These are phyloP conservation scores for Coelastrella sp. DNA, from an alignment of 139 green algal genomes.

Conservation along the genomic window DNA sequence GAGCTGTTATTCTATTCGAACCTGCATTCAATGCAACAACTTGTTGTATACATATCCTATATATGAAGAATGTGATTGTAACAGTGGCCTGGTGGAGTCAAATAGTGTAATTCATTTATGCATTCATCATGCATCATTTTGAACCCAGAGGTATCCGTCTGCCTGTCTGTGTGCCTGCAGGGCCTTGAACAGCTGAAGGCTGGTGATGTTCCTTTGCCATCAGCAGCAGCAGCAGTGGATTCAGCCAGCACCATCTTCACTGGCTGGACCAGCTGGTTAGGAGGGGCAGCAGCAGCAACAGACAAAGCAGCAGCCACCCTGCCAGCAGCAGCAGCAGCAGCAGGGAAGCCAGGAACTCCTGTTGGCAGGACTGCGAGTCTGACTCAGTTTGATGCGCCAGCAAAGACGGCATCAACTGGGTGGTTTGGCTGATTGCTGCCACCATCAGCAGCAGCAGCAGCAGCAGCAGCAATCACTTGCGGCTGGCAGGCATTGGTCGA, in stretches of 20 bases:
- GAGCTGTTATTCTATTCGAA: no score
- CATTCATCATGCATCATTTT: neutral
- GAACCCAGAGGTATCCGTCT: neutral
- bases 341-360: neutral
- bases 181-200: neutral
- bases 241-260: conserved; percentile 45
- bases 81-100: neutral
- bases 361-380: neutral
- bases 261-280: conserved; percentile 44
- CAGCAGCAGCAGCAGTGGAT: conserved; percentile 62
- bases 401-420: neutral
- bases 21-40: no score
- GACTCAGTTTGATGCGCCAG: neutral
- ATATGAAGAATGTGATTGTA: neutral
- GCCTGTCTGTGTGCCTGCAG: conserved; percentile 19
- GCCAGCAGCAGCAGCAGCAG: neutral
- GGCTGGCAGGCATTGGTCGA: no score
- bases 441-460: no score
- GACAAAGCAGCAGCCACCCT: neutral
- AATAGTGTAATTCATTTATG: neutral
- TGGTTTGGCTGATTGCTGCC: neutral
- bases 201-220: conserved; percentile 55
- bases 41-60: neutral
- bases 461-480: no score
- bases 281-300: neutral